phyloP scores from a whole-genome alignment of 2,329 filamentous ascomycete species.

The Metarhizium brunneum region DNA sequence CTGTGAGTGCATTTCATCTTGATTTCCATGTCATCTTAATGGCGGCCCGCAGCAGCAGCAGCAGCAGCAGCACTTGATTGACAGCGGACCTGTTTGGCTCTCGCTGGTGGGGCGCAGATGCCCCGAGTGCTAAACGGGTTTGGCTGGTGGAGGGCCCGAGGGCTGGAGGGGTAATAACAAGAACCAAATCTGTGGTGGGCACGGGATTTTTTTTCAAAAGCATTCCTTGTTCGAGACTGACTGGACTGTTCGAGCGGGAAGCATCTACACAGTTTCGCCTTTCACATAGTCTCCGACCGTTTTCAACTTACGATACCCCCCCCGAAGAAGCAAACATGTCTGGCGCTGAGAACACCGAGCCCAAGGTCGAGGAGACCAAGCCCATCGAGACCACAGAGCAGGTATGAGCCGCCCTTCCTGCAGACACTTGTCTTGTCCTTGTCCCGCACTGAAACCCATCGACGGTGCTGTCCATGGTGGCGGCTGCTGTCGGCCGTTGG shows the following conservation, averaged over 20 bases:
- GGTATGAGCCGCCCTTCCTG: conserved; percentile 11
- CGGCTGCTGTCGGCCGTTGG: background rate
- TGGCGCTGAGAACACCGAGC: conserved; percentile 40
- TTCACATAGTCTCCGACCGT: background rate
- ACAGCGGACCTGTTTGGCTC: background rate
- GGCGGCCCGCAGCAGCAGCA: background rate
- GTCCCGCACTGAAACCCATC: background rate
- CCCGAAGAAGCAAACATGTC: conserved; percentile 34
- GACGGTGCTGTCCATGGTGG: background rate
- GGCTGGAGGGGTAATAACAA: conserved; percentile 2
- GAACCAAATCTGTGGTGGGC: conserved; percentile 6
- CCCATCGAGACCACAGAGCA: conserved; percentile 15
- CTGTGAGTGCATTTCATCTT: background rate
- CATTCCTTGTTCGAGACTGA: background rate
- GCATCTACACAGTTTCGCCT: background rate
- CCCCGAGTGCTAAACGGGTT: background rate
- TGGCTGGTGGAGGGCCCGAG: too few species aligned
- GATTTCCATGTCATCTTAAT: background rate
- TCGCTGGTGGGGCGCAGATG: background rate
- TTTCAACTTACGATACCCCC: background rate
- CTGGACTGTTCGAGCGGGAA: background rate
- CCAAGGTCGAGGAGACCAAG: conserved; percentile 42
- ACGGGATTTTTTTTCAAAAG: background rate
- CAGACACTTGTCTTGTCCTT: background rate
- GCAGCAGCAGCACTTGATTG: too few species aligned